phyloP scores from a whole-genome alignment of 2,329 filamentous ascomycete genomes.

The Aspergillus terreus region DNA sequence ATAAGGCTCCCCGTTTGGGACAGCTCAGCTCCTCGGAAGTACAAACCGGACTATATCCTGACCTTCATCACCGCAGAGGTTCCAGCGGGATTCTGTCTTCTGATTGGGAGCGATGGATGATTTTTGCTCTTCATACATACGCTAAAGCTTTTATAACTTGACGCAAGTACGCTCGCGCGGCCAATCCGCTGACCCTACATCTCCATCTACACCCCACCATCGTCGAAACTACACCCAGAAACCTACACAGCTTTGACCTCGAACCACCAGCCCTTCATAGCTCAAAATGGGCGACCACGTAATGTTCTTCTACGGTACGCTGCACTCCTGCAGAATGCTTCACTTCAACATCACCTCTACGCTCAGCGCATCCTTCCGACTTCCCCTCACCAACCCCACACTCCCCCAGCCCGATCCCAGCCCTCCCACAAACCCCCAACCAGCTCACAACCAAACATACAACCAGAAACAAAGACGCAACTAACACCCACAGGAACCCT shows the following conservation, averaged over 20 bases:
- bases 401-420: conserved; percentile 1
- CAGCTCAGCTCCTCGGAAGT: not conserved
- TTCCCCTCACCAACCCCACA: not conserved
- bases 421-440: conserved; percentile 1
- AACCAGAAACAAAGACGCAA: no score
- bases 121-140: no score
- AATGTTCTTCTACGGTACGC: conserved; percentile 62
- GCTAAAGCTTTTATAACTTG: no score
- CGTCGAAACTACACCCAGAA: not conserved
- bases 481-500: conserved; percentile 45
- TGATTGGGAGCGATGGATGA: not conserved
- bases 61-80: no score
- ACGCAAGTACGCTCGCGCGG: no score
- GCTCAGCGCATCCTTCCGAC: not conserved
- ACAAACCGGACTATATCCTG: no score
- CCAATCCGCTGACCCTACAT: no score
- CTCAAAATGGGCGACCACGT: conserved; percentile 45
- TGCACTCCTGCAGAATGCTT: not conserved
- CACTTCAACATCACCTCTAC: not conserved
- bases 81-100: no score
- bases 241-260: conserved; percentile 1
- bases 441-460: not conserved
- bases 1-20: conserved; percentile 7
- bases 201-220: not conserved
- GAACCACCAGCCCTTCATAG: no score